Evolutionary conservation across 768 basidiomycete genomes (phyloP), one percentile per base, ranked within the genome.

Genomic region (Neoboletus magnificus): DNA sequence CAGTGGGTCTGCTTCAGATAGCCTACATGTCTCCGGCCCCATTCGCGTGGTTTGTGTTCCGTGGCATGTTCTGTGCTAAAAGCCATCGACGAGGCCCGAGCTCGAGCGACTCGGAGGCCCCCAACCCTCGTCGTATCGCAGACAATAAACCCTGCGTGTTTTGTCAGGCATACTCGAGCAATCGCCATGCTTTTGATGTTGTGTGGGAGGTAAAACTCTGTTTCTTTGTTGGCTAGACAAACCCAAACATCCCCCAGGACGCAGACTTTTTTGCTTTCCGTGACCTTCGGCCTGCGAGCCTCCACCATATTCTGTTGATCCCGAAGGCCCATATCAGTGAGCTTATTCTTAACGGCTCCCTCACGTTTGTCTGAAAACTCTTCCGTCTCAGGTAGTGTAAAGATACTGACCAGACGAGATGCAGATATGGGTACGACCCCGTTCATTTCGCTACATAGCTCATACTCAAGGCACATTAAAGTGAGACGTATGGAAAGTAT

Each of bases 281-380:
- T 44, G 83, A 85, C 59, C 69, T 68, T 44, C 73, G 62, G n/a
- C 82, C 84, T 6, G 78, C 81, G 1, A 72, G 78, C 44, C 58
- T 65, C 51, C 71, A 80, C 39, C 84, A 85, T 59, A 71, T 82
- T 36, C 77, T 77, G 51, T 57, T 85, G 40, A 74, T 82, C 27
- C 81, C 83, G 4, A 83, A 76, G 59, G 56, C 33, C 6, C 84
- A 85, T 56, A 79, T 83, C 8, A 65, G 84, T 81, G 54, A 25
- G 75, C 27, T 23, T 43, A 10, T 3, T 41, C 22, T 32, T 30
- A 5, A 7, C 35, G 22, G 0, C 29, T 10, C 15, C 10, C 5
- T 20, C 1, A 2, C 7, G 4, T 29, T 56, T 32, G 23, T 39
- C 36, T 51, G 20, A 57, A n/a, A 3, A 10, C 25, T 25, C 27